A percentile compares a stretch with the other conserved stretches of the same genome.
Evolutionary conservation across 1,284 basidiomycete species (phyloP).

Genomic region (Fistulina hepatica): DNA sequence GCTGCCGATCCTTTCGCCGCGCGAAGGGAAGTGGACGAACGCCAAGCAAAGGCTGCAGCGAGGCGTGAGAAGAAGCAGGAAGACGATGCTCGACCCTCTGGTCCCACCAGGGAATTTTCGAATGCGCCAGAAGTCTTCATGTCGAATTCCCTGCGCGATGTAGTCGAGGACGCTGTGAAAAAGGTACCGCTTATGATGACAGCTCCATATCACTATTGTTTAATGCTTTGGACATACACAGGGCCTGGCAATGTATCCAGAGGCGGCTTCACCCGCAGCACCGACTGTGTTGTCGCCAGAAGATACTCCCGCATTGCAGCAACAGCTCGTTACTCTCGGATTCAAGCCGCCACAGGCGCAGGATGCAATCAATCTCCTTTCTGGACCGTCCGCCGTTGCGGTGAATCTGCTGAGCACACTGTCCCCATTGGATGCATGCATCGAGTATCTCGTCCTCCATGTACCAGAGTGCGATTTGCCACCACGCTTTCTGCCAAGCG

Average conservation of each 20-base stretch:
- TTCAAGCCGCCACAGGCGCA: constrained; percentile 43
- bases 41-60: constrained; percentile 42
- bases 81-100: constrained; percentile 10
- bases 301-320: constrained; percentile 26
- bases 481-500: constrained; percentile 43
- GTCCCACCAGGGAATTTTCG: constrained; percentile 41
- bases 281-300: constrained; percentile 38
- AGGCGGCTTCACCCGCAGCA: constrained; percentile 34
- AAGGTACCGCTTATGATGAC: constrained; percentile 39
- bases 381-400: constrained; percentile 39
- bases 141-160: constrained; percentile 64
- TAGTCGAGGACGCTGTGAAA: constrained; percentile 77
- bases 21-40: constrained; percentile 50
- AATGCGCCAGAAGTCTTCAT: constrained; percentile 79
- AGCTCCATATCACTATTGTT: background rate
- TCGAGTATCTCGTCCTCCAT: constrained; percentile 68
- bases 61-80: constrained; percentile 1
- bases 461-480: constrained; percentile 74
- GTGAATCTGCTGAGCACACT: constrained; percentile 38
- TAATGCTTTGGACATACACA: constrained; percentile 5
- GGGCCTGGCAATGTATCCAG: constrained; percentile 38
- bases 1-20: constrained; percentile 78
- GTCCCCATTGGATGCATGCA: constrained; percentile 51
- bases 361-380: constrained; percentile 41
- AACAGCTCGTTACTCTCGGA: constrained; percentile 44